Evolutionary conservation across 2,329 filamentous ascomycete species (phyloP).

Genomic region (Claviceps sp.): DNA sequence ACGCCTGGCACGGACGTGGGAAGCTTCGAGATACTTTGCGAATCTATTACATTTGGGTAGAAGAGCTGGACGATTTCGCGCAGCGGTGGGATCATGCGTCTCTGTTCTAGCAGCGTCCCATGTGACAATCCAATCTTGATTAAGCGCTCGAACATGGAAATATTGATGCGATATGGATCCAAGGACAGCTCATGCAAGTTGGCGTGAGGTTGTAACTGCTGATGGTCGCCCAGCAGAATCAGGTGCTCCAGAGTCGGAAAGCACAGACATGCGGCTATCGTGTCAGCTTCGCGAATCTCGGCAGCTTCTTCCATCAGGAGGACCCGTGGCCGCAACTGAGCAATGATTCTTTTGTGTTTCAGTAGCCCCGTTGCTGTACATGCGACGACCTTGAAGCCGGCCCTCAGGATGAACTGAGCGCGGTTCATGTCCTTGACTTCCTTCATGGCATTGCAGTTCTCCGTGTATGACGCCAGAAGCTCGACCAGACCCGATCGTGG

Average conservation of each 20-base stretch:
- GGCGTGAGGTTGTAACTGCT: constrained; percentile 61
- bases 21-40: constrained; percentile 18
- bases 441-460: constrained; percentile 37
- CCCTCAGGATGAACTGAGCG: constrained; percentile 23
- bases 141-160: constrained; percentile 71
- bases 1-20: constrained; percentile 33
- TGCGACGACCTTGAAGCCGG: constrained; percentile 39
- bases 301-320: constrained; percentile 72
- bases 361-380: constrained; percentile 68
- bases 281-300: constrained; percentile 55
- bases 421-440: constrained; percentile 47
- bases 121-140: constrained; percentile 52
- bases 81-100: constrained; percentile 38
- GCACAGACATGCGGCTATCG: constrained; percentile 34
- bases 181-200: constrained; percentile 45
- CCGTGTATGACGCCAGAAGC: constrained; percentile 35
- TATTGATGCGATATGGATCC: constrained; percentile 50
- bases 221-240: constrained; percentile 60
- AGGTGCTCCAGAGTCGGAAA: constrained; percentile 37
- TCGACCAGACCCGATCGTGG: constrained; percentile 10
- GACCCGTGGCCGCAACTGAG: constrained; percentile 50
- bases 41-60: constrained; percentile 31
- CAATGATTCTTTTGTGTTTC: constrained; percentile 63
- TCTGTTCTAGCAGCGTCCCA: constrained; percentile 52
- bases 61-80: constrained; percentile 32